Percentiles rank a stretch among this genome's conserved stretches.
Conservation (phyloP, 768 basidiomycete genomes). For the Podaxis carcinomalis region DNA sequence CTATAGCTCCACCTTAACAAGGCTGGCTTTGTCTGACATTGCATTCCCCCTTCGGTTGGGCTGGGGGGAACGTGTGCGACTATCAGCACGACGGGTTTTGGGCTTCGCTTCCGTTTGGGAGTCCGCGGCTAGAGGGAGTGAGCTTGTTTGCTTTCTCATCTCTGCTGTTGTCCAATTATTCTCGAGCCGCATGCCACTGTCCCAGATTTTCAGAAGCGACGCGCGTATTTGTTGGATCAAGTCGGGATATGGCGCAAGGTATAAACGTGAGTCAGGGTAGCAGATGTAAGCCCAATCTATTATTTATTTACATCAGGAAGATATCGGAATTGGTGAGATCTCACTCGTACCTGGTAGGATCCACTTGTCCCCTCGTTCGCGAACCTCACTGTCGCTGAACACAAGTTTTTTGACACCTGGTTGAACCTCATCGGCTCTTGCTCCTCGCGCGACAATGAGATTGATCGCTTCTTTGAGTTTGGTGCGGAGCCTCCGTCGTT, state of each 20-base stretch:
- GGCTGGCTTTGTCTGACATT: background rate
- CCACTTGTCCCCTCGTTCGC: constrained; percentile 1
- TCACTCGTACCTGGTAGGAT: background rate
- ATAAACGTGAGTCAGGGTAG: background rate
- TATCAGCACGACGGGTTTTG: background rate
- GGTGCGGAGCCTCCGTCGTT: constrained; percentile 5
- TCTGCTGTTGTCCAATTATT: background rate
- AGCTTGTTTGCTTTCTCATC: background rate
- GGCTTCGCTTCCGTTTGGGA: background rate
- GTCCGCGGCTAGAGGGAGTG: background rate
- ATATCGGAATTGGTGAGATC: background rate
- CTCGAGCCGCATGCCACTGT: constrained; percentile 1
- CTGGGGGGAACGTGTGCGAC: background rate
- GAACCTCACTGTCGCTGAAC: background rate
- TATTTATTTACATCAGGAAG: background rate
- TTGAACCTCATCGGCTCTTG: background rate
- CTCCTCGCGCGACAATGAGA: constrained; percentile 1
- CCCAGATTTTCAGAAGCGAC: constrained; percentile 3
- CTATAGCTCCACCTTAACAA: too few species aligned
- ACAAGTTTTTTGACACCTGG: background rate
- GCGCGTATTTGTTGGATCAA: background rate
- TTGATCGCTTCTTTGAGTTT: constrained; percentile 1
- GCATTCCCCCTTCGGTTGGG: background rate
- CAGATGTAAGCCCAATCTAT: constrained; percentile 9
- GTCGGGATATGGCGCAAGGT: background rate